These are phyloP conservation scores for Trapa bicornis DNA, from an alignment of 345 rosid species.

Conservation along the genomic window DNA sequence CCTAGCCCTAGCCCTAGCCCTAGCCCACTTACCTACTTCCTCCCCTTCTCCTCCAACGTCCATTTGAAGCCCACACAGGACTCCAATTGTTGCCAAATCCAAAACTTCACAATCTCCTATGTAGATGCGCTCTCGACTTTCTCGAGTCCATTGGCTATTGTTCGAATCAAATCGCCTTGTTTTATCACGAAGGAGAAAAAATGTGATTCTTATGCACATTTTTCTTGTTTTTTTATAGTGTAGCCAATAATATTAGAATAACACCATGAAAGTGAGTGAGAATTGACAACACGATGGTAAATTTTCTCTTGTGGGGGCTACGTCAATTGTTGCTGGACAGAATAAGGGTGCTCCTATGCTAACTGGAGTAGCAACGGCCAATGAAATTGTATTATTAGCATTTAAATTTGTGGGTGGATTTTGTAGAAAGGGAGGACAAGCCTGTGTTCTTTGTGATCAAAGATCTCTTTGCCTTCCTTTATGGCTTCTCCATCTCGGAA, in stretches of 20 bases:
- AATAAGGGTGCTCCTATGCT: neutral
- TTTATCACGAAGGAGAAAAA: neutral
- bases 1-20: neutral
- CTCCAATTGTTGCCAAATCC: no score
- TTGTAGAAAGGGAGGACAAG: conserved; percentile 5
- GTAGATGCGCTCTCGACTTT: no score
- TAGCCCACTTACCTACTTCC: neutral
- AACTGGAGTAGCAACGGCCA: neutral
- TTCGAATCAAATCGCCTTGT: neutral
- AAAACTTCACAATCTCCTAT: no score
- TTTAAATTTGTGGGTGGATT: neutral
- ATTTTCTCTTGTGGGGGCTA: neutral
- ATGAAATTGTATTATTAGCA: neutral
- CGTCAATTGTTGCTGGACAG: neutral
- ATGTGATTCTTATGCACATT: neutral
- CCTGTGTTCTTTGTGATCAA: conserved; percentile 15
- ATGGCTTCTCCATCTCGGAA: conserved; percentile 38
- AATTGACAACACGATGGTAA: neutral
- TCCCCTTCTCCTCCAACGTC: neutral
- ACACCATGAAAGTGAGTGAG: neutral
- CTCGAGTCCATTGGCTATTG: no score
- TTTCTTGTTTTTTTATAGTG: neutral
- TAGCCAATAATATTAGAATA: neutral
- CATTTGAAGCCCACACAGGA: no score
- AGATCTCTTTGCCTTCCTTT: conserved; percentile 12